A percentile compares a stretch with the other conserved stretches of the same genome.
phyloP scores from a whole-genome alignment of 495 filamentous ascomycete species.

The Talaromyces liani region DNA sequence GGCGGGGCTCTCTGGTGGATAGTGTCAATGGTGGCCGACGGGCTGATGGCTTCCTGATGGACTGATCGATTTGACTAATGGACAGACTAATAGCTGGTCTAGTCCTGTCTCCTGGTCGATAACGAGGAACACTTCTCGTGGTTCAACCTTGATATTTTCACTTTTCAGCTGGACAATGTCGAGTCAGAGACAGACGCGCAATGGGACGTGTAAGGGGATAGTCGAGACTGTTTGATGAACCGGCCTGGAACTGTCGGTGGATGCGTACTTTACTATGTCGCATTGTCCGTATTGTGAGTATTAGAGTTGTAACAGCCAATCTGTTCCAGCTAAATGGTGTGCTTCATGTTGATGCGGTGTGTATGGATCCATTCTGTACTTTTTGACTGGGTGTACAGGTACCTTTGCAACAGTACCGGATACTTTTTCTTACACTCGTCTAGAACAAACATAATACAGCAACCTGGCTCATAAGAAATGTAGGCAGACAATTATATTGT shows the following conservation, averaged over 20 bases:
- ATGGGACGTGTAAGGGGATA: background rate
- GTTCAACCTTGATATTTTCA: background rate
- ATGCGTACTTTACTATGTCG: conserved; percentile 4
- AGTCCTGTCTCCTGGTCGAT: background rate
- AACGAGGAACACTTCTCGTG: background rate
- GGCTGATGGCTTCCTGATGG: background rate
- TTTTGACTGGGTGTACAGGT: background rate
- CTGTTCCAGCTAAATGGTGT: background rate
- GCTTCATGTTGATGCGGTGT: conserved; percentile 2
- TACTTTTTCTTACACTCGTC: background rate
- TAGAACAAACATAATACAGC: background rate
- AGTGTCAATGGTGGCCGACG: background rate
- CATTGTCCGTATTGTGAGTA: background rate
- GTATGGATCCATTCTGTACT: background rate
- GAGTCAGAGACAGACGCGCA: background rate
- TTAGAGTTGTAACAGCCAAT: background rate
- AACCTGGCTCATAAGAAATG: background rate
- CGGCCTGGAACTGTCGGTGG: conserved; percentile 2
- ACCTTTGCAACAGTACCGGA: background rate
- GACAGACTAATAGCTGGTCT: background rate
- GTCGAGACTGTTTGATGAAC: background rate
- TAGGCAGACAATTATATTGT: background rate
- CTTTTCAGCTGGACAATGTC: background rate
- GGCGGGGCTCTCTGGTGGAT: conserved; percentile 3
- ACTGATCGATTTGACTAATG: background rate